Percentiles rank a stretch among this genome's conserved stretches.
phyloP scores from a whole-genome alignment of 1,284 basidiomycete species.

The Marasmius tenuissimus region DNA sequence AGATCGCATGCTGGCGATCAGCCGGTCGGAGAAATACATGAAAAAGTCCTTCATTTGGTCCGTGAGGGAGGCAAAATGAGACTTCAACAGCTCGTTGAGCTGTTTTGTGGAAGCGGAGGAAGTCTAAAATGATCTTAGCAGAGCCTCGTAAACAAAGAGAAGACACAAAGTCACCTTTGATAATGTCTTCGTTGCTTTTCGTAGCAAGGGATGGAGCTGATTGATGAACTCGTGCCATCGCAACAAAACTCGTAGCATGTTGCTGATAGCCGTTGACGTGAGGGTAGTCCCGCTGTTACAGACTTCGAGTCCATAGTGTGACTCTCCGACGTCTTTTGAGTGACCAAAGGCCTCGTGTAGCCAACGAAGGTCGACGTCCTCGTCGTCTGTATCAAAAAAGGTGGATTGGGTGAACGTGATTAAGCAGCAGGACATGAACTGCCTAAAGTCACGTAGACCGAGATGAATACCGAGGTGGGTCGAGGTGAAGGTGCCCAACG shows the following conservation, averaged over 20 bases:
- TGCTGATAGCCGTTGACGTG: not conserved
- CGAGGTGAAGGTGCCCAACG: not conserved
- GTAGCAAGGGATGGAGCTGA: not conserved
- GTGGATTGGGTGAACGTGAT: not conserved
- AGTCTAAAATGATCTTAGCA: too few species aligned
- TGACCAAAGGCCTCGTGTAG: conserved; percentile 6
- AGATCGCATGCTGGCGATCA: not conserved
- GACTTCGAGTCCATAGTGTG: conserved; percentile 1
- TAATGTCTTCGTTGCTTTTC: not conserved
- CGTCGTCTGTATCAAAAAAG: conserved; percentile 4
- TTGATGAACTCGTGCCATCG: conserved; percentile 5
- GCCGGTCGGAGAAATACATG: not conserved
- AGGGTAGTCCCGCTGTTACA: not conserved
- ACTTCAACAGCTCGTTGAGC: not conserved
- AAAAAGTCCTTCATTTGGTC: not conserved
- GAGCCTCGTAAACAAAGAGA: too few species aligned
- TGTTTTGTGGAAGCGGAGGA: not conserved
- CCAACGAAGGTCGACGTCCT: not conserved
- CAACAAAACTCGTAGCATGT: conserved; percentile 4
- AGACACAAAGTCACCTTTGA: not conserved
- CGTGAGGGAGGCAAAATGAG: not conserved
- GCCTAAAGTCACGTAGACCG: not conserved
- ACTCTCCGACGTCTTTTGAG: not conserved
- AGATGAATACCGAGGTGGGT: not conserved
- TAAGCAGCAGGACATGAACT: conserved; percentile 3